Percentiles rank a stretch among this genome's conserved stretches.
Conservation (phyloP, 2,329 filamentous ascomycete genomes). For the Sporothrix schenckii region DNA sequence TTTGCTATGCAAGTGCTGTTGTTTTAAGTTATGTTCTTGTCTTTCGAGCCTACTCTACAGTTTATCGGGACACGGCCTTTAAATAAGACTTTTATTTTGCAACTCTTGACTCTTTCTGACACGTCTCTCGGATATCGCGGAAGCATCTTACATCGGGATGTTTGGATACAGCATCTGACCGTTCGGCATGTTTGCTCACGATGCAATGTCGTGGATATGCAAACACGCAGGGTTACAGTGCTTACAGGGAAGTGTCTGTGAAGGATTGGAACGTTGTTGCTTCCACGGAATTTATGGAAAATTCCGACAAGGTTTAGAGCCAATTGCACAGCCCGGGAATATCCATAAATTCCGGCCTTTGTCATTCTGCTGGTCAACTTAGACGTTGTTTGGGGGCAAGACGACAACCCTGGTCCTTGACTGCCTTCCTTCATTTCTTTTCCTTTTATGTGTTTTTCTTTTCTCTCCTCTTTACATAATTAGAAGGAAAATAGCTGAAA, state of each 20-base stretch:
- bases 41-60: background rate
- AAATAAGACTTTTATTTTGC: background rate
- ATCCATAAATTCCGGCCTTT: slow-evolving; percentile 8
- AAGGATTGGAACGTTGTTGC: background rate
- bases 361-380: background rate
- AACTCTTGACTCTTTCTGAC: background rate
- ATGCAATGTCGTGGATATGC: background rate
- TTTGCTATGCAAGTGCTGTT: background rate
- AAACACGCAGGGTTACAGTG: no score
- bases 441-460: background rate
- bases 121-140: background rate
- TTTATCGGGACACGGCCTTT: background rate
- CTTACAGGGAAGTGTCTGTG: no score
- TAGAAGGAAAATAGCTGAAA: background rate
- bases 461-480: background rate
- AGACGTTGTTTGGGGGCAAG: background rate
- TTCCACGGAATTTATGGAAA: slow-evolving; percentile 5
- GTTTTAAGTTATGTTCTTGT: background rate
- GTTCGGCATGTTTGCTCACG: background rate
- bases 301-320: slow-evolving; percentile 7
- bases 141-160: background rate
- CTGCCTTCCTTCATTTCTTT: background rate
- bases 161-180: background rate
- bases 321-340: background rate
- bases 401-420: background rate